Base-by-base conservation (phyloP, 257 asterid genomes). In the Solanum lignicaule region DNA sequence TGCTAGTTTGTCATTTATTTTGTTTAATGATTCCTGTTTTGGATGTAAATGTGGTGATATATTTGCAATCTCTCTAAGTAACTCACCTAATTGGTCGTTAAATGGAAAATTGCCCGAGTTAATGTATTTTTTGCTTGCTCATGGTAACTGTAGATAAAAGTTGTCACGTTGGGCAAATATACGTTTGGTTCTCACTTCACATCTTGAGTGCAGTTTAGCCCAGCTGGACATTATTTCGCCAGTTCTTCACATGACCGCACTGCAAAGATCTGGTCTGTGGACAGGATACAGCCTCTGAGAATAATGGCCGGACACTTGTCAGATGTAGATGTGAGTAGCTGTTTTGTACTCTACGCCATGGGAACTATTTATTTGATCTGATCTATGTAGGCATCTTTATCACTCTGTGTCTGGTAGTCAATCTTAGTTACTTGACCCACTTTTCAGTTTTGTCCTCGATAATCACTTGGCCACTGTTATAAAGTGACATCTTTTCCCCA, bases 171-270 rank as follows among this genome's bases (percentile, higher is more conserved):
- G 38, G 23, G 41, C 65, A 27, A 48, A 43, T 86, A 62, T 39
- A 62, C 32, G 35, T 20, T 36, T 66, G 55, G 69, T 75, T 84
- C 72, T 29, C 41, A 21, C n/a, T 79, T 73, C 33, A 65, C 48
- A 29, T 29, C 55, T 38, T 87, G 87, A 35, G 62, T 94, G 96
- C 99, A 97, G 98, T 97, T 95, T 93, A 96, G 99, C 91, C 98
- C 99, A 46, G 87, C 92, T 48, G 99, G 99, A 86, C 99, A 97
- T 92, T 97, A 97, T 92, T 97, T 97, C 91, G 99, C 99, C 87
- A 97, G 99, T 88, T 94, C 98, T 90, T 97, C 99, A 62, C 99
- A 97, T 90, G 99, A 97, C 89, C 96, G 99, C 71, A 97, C 99
- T 3, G 98, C 99, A 89, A 92, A 98, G 94, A 94, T 97, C 93